Evolutionary conservation across 805 yeast genomes (phyloP).

Genomic region (Pichia cabralensis): DNA sequence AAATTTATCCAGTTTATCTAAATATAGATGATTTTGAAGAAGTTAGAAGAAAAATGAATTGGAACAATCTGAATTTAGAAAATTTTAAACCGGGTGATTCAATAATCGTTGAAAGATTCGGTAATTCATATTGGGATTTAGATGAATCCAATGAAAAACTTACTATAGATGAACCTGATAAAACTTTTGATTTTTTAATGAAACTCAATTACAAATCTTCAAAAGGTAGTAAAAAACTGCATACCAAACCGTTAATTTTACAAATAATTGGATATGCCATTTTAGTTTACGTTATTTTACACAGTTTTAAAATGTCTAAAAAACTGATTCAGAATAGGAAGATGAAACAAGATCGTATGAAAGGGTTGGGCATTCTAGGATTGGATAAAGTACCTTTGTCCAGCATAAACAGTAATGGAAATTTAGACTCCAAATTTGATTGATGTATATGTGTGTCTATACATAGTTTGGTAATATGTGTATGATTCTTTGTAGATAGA

Average conservation of each 20-base stretch:
- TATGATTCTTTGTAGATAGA: too few species aligned
- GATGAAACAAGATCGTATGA: conserved; percentile 12
- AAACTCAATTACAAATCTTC: too few species aligned
- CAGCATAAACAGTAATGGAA: too few species aligned
- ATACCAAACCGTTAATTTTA: conserved; percentile 2
- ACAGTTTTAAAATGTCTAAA: not conserved
- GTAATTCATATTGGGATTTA: conserved; percentile 17
- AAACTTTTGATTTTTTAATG: too few species aligned
- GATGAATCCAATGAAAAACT: conserved; percentile 8
- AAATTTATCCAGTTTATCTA: conserved; percentile 34
- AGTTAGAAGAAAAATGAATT: conserved; percentile 18
- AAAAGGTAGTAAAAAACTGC: too few species aligned
- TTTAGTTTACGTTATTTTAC: not conserved
- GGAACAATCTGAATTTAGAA: conserved; percentile 29
- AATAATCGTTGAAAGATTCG: conserved; percentile 37
- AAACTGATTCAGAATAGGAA: not conserved
- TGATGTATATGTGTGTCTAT: conserved; percentile 2
- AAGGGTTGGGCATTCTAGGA: conserved; percentile 13
- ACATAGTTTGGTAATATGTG: too few species aligned
- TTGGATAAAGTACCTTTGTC: too few species aligned
- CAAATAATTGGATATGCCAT: not conserved
- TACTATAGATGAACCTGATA: conserved; percentile 5
- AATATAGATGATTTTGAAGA: conserved; percentile 32
- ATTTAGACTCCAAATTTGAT: conserved; percentile 10
- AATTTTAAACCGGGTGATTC: conserved; percentile 43